Evolutionary conservation across 2,329 filamentous ascomycete species (phyloP).

Genomic region (Calonectria leucothoes): DNA sequence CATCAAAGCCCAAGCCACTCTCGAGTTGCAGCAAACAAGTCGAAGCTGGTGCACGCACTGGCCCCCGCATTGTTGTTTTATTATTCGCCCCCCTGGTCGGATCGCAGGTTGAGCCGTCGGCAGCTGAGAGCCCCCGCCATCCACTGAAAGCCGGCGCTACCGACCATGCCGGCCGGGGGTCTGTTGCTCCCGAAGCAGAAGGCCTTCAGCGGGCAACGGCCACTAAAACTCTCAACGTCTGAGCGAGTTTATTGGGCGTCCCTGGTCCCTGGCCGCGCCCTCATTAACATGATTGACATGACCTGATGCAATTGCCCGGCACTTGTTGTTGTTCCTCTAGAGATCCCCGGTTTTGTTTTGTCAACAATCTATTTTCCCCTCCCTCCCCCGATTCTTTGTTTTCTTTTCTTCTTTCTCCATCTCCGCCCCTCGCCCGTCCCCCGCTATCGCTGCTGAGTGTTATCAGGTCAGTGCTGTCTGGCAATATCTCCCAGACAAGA

Average conservation of each 20-base stretch:
- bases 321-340: constrained; percentile 1
- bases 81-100: not conserved
- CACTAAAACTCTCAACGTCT: constrained; percentile 1
- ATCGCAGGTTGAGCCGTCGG: constrained; percentile 6
- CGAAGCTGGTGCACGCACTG: not conserved
- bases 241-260: not conserved
- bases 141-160: not conserved
- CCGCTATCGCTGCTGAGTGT: not conserved
- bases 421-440: not conserved
- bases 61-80: not conserved
- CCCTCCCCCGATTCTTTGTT: not conserved
- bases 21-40: not conserved
- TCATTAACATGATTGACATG: not conserved
- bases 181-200: not conserved
- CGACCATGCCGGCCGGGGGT: not conserved
- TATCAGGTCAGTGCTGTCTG: not conserved
- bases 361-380: not conserved
- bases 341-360: constrained; percentile 1
- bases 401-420: not conserved
- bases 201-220: not conserved
- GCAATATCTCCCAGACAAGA: not conserved
- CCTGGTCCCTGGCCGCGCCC: not conserved
- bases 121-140: not conserved
- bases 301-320: constrained; percentile 19
- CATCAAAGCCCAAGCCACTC: not conserved